Base-by-base conservation (phyloP, 2,329 filamentous ascomycete species). In the Pestalotiopsis sp. region DNA sequence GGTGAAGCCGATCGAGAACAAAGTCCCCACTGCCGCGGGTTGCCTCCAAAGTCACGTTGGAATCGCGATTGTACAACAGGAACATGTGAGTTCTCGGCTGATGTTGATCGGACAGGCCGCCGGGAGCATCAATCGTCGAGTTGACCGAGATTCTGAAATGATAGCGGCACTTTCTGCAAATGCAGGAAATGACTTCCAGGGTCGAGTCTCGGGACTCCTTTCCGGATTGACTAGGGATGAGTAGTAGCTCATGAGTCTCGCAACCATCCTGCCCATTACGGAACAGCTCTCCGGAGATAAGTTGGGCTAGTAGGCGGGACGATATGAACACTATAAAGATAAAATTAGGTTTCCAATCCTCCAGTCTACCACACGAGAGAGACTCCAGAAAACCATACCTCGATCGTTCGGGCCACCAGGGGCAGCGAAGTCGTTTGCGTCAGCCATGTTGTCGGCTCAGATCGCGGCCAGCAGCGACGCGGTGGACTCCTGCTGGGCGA, bases 131-230 rank as follows among this genome's bases (percentile, higher is more conserved):
- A 60, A 7, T 17, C 7, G 27, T 69, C 56, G 70, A 70, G 25
- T 70, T 73, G 36, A 36, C 31, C 31, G 31, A 36, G 31, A 79
- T 66, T 25, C 78, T 74, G 63, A 78, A 78, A 63, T 78, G 77
- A 61, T 73, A 69, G 9, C 70, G 74, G 27, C 77, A 78, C 13
- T 71, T 68, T 7, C 65, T 68, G 67, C 78, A 79, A 17, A 78
- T 62, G 25, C 72, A 68, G 3, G 77, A 78, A 14, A 77, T 14
- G 23, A 59, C 27, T 23, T 66, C 65, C 4, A 23, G 11, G 4
- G 17, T 38, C 1, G 27, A 58, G 20, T 31, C 61, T 7, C 14
- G n/a, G 9, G 7, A 17, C 13, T 5, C 20, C 13, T 60, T 59
- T 14, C 65, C 65, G 6, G 65, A 59, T 20, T 66, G 65, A 4